A percentile compares a stretch with the other conserved stretches of the same genome.
phyloP scores from a whole-genome alignment of 805 yeast genomes.

The Candida takata region DNA sequence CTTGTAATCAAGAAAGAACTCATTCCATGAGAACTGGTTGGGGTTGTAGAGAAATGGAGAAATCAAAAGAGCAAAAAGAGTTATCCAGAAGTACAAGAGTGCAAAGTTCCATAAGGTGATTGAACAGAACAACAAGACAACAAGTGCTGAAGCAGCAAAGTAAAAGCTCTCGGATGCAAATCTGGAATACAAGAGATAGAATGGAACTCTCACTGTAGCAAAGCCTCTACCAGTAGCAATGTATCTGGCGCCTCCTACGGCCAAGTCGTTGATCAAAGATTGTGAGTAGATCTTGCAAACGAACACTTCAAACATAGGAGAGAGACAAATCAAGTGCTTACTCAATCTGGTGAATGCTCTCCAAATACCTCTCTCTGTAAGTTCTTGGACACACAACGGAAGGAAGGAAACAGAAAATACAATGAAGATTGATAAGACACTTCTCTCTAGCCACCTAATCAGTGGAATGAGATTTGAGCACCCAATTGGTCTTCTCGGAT shows the following conservation, averaged over 20 bases:
- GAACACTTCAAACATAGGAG: conserved; percentile 76
- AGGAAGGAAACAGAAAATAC: conserved; percentile 70
- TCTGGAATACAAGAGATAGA: conserved; percentile 56
- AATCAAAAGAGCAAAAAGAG: conserved; percentile 44
- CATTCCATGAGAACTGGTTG: conserved; percentile 56
- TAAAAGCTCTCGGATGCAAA: conserved; percentile 64
- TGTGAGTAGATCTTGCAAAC: conserved; percentile 72
- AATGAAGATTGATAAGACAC: conserved; percentile 64
- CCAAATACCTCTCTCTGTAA: conserved; percentile 71
- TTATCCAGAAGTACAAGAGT: conserved; percentile 57
- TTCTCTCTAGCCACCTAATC: conserved; percentile 68
- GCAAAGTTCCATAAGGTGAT: conserved; percentile 56
- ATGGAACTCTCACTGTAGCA: conserved; percentile 67
- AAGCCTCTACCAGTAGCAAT: conserved; percentile 81
- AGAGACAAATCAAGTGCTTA: conserved; percentile 62
- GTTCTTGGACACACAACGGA: conserved; percentile 71
- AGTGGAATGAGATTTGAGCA: conserved; percentile 66
- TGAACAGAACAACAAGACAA: conserved; percentile 50
- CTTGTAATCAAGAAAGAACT: conserved; percentile 55
- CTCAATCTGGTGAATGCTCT: conserved; percentile 54
- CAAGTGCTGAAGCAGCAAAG: conserved; percentile 48
- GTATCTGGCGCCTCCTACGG: conserved; percentile 76
- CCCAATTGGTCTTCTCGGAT: conserved; percentile 57
- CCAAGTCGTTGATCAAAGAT: conserved; percentile 57
- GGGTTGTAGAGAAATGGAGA: conserved; percentile 63